These are phyloP conservation scores for Camelina laxa DNA, from an alignment of 345 rosid species.

Conservation along the genomic window DNA sequence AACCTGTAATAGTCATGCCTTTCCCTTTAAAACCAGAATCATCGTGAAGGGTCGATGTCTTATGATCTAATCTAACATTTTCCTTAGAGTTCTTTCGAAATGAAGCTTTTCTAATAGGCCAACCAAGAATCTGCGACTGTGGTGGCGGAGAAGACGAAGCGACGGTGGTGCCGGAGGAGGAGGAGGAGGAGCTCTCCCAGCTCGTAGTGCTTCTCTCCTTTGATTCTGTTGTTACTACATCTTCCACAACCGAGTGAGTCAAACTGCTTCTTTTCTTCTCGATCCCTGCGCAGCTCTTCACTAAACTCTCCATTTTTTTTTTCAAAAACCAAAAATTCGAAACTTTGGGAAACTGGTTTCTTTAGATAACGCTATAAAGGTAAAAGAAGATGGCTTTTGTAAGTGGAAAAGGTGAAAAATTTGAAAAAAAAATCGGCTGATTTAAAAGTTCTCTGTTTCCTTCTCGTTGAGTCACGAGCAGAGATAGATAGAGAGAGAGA, in stretches of 20 bases:
- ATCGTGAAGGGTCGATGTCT: slow-evolving; percentile 30
- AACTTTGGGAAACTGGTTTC: not conserved
- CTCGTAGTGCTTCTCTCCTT: slow-evolving; percentile 56
- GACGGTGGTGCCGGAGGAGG: slow-evolving; percentile 17
- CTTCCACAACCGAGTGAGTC: slow-evolving; percentile 47
- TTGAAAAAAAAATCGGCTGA: slow-evolving; percentile 5
- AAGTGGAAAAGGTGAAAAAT: not conserved
- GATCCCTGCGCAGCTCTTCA: slow-evolving; percentile 53
- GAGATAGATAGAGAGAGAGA: slow-evolving; percentile 1
- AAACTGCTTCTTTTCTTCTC: slow-evolving; percentile 46
- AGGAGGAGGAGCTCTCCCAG: slow-evolving; percentile 45
- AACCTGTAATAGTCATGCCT: slow-evolving; percentile 61
- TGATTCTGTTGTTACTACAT: slow-evolving; percentile 57
- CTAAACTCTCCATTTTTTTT: slow-evolving; percentile 63
- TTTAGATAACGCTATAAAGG: slow-evolving; percentile 14
- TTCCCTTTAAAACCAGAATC: slow-evolving; percentile 50
- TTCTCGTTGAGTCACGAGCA: slow-evolving; percentile 37
- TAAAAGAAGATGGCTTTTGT: slow-evolving; percentile 26
- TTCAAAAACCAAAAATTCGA: not conserved
- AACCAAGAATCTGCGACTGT: slow-evolving; percentile 62
- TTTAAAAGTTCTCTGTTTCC: slow-evolving; percentile 29
- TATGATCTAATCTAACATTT: slow-evolving; percentile 46
- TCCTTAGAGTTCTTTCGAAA: slow-evolving; percentile 52
- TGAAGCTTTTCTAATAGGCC: slow-evolving; percentile 88
- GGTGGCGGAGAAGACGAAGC: slow-evolving; percentile 53